Percentiles rank a stretch among this genome's conserved stretches.
These are phyloP conservation scores for Phytopythium mirpurense DNA, from an alignment of 352 stramenopile genomes.

Conservation along the genomic window DNA sequence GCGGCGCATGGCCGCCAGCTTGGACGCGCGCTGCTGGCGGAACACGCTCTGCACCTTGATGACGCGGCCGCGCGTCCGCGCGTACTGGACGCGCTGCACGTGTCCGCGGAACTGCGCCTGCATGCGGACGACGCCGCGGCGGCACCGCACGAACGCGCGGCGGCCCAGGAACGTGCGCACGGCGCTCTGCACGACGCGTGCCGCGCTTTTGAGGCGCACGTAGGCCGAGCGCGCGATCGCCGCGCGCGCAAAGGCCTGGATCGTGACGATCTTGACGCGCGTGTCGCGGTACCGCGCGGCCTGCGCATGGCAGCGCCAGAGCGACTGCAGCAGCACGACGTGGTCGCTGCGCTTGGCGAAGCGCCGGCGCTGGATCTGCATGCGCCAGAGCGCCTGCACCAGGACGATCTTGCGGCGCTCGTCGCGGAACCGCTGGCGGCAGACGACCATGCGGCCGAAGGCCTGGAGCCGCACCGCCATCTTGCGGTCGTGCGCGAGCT, in stretches of 20 bases:
- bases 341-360: constrained; percentile 42
- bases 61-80: constrained; percentile 29
- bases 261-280: constrained; percentile 50
- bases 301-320: constrained; percentile 71
- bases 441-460: constrained; percentile 82
- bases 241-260: constrained; percentile 70
- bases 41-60: constrained; percentile 76
- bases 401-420: constrained; percentile 68
- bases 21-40: constrained; percentile 52
- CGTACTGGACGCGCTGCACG: constrained; percentile 64
- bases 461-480: constrained; percentile 84
- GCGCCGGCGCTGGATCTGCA: constrained; percentile 56
- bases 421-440: constrained; percentile 50
- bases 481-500: constrained; percentile 80
- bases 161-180: constrained; percentile 69
- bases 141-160: constrained; percentile 54
- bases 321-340: constrained; percentile 69
- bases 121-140: constrained; percentile 55
- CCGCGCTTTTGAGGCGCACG: constrained; percentile 40
- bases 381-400: constrained; percentile 75
- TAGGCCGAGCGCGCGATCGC: constrained; percentile 47
- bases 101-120: constrained; percentile 64
- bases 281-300: constrained; percentile 48
- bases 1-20: constrained; percentile 39
- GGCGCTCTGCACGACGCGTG: constrained; percentile 60